Evolutionary conservation across 2,329 filamentous ascomycete genomes (phyloP), one percentile per base, ranked within the genome.

Genomic region (Ceratocystis huliohia): DNA sequence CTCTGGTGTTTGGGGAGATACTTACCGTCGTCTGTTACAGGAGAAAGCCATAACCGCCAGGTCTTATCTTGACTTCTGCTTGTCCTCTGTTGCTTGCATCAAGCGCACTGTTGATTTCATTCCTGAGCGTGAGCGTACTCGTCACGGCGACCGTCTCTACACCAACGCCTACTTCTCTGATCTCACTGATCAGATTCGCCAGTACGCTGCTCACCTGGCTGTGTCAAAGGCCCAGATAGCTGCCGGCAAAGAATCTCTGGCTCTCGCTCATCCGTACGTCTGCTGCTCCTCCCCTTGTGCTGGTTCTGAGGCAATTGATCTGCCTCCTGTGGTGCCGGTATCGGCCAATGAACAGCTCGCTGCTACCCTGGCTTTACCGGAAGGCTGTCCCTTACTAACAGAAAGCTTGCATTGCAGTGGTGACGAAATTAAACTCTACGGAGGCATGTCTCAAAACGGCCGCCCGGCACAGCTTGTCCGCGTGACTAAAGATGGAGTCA

Each of bases 111-210:
- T 95, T 76, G 87, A 91, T 76, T 87, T 88, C 76, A 82, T 96
- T 70, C 87, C 84, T 80, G 91, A 95, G 74, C 86, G 86, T 74
- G 92, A 97, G 76, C 89, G 93, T 78, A 87, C 87, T 71, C 85
- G 90, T 75, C 88, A 89, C 68, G 81, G 84, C 76, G 93, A 97
- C 76, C 87, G 88, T 72, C 91, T 91, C 71, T 97, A 96, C 81
- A 94, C 88, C 82, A 91, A 89, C 82, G 90, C 90, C 74, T 97
- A 97, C 78, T 96, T 96, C 75, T 88, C 96, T 78, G 93, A 97
- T 79, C 86, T 97, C 69, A 87, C 95, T 75, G 90, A 95, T 75
- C 92, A 96, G 83, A 91, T 96, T 72, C 85, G 87, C 74, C 84
- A 90, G 74, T 96, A 96, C 84, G 92, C 91, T 69, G 84, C 86